phyloP scores from a whole-genome alignment of 768 basidiomycete genomes.

The Ephemerocybe angulata region DNA sequence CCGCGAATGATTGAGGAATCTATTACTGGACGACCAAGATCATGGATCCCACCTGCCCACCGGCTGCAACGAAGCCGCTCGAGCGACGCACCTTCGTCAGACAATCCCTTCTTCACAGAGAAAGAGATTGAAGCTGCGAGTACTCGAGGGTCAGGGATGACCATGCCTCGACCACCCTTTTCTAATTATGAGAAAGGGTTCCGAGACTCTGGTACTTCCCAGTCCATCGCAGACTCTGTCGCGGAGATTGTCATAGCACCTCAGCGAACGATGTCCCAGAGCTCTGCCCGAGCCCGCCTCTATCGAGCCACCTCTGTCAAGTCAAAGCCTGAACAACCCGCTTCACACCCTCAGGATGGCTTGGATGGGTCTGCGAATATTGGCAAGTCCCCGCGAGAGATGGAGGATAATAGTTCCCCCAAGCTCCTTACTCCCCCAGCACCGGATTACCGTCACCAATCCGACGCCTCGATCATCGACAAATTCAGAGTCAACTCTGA shows the following conservation, averaged over 20 bases:
- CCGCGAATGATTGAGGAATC: constrained; percentile 26
- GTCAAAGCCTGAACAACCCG: not conserved
- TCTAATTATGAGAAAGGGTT: constrained; percentile 5
- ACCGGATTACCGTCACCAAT: no score
- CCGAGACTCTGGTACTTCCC: constrained; percentile 13
- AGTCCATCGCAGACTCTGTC: constrained; percentile 4
- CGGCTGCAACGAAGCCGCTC: not conserved
- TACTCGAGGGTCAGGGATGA: no score
- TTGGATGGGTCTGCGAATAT: constrained; percentile 1
- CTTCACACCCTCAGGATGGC: not conserved
- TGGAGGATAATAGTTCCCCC: no score
- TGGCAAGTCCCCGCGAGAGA: no score
- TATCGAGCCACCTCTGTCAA: constrained; percentile 5
- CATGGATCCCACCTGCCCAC: not conserved
- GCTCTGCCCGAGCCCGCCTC: constrained; percentile 17
- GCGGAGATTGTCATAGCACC: constrained; percentile 26
- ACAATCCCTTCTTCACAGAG: not conserved
- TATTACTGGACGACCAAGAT: constrained; percentile 14
- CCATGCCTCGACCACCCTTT: no score
- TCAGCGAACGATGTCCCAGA: constrained; percentile 23
- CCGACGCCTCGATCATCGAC: no score
- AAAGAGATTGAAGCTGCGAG: no score
- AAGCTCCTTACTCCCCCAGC: no score
- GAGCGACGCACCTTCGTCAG: not conserved
- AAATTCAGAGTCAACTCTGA: constrained; percentile 18